A percentile compares a stretch with the other conserved stretches of the same genome.
Conservation (phyloP, 441 rosid species). For the Adansonia gregorii region DNA sequence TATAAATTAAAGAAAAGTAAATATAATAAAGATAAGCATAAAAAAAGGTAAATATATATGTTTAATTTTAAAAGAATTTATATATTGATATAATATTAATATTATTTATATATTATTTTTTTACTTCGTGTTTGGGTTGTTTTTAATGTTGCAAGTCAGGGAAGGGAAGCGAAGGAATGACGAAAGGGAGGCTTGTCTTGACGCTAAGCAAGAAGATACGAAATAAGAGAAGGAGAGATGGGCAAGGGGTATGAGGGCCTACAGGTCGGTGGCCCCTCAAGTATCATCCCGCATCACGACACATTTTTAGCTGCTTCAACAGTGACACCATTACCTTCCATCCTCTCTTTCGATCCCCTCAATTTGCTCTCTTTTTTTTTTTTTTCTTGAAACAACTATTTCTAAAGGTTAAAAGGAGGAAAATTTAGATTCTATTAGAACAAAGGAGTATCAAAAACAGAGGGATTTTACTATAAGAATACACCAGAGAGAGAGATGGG, state of each 20-base stretch:
- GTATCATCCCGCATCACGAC: not conserved
- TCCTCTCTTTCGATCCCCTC: not conserved
- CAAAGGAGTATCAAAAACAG: not conserved
- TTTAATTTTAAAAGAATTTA: not conserved
- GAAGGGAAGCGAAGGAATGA: not conserved
- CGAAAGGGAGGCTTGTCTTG: slow-evolving; percentile 42
- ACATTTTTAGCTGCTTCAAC: slow-evolving; percentile 8
- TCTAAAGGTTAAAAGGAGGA: not conserved
- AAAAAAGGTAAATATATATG: not conserved
- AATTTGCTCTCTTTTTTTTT: not conserved
- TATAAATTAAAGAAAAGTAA: too few species aligned
- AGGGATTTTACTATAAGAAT: not conserved
- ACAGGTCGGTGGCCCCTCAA: slow-evolving; percentile 18
- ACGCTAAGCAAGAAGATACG: slow-evolving; percentile 44
- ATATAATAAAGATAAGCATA: not conserved
- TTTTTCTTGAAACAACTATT: not conserved
- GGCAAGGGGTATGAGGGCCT: slow-evolving; percentile 15
- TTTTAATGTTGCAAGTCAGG: not conserved
- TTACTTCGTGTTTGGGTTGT: too few species aligned
- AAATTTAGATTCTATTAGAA: not conserved
- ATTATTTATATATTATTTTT: too few species aligned
- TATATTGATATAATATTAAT: not conserved
- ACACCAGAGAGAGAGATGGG: slow-evolving; percentile 5
- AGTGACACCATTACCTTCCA: not conserved
- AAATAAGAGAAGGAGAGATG: slow-evolving; percentile 34